Conservation (phyloP, 371 early-diverging fungal species). For the Mucor velutinosus region DNA sequence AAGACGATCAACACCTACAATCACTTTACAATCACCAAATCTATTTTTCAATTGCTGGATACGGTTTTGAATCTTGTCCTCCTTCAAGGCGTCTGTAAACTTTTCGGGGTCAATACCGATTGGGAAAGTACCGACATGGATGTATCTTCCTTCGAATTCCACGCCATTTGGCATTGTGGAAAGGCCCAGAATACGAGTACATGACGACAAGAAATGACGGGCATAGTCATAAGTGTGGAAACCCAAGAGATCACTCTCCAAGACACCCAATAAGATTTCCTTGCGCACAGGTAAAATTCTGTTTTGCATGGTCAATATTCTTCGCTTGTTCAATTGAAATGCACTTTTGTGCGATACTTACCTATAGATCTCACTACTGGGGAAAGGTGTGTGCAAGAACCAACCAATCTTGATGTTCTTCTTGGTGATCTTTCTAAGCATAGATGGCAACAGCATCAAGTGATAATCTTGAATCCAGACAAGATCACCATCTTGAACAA, state of each 20-base stretch:
- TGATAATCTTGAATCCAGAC: conserved; percentile 99
- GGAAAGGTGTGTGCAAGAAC: conserved; percentile 99
- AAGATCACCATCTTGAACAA: conserved; percentile 85
- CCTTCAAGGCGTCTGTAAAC: conserved; percentile 82
- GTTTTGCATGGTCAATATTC: not conserved
- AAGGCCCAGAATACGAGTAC: conserved; percentile 92
- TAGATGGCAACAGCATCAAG: conserved; percentile 93
- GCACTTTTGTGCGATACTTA: conserved; percentile 17
- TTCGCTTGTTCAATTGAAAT: not conserved
- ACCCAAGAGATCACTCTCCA: conserved; percentile 92
- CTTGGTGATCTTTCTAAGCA: conserved; percentile 63
- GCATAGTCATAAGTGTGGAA: conserved; percentile 99
- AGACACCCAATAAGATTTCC: conserved; percentile 90
- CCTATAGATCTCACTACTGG: conserved; percentile 93
- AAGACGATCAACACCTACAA: conserved; percentile 98
- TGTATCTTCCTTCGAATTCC: conserved; percentile 85
- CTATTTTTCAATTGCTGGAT: conserved; percentile 80
- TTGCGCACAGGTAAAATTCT: conserved; percentile 75
- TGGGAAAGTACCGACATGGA: conserved; percentile 97
- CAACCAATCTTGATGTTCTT: conserved; percentile 96
- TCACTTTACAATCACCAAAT: conserved; percentile 88
- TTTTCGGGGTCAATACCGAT: conserved; percentile 99
- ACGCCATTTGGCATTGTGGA: conserved; percentile 92
- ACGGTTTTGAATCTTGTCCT: conserved; percentile 67
- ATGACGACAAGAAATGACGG: conserved; percentile 96